A percentile compares a stretch with the other conserved stretches of the same genome.
Evolutionary conservation across 1,284 basidiomycete genomes (phyloP).

Genomic region (Polyporus tsugae): DNA sequence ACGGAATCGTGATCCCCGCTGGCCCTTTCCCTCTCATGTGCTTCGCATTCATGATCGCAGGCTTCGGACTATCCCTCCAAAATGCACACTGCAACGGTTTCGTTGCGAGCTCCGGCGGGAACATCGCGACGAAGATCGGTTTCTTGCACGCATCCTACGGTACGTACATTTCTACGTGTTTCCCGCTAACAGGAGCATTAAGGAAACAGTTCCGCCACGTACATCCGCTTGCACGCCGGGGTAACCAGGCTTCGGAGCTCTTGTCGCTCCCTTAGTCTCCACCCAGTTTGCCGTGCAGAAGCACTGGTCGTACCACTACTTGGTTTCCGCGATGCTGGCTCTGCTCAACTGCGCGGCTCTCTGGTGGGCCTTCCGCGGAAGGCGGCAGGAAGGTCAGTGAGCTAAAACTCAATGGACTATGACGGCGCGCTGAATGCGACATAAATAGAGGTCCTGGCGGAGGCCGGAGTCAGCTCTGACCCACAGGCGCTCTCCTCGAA

Average conservation of each 20-base stretch:
- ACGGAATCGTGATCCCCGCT: constrained; percentile 62
- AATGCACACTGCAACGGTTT: constrained; percentile 64
- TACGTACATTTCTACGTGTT: constrained; percentile 5
- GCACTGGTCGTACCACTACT: constrained; percentile 70
- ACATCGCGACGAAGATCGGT: constrained; percentile 62
- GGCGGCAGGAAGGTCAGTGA: constrained; percentile 56
- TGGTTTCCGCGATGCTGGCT: constrained; percentile 63
- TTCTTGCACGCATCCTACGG: constrained; percentile 60
- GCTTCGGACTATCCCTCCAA: constrained; percentile 67
- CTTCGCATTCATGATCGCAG: constrained; percentile 64
- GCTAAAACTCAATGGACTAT: too few relatives aligned
- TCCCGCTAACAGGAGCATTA: neutral
- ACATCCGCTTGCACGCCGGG: neutral
- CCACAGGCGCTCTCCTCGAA: constrained; percentile 48
- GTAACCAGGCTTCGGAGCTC: constrained; percentile 61
- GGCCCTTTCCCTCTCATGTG: constrained; percentile 75
- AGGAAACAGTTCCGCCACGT: neutral
- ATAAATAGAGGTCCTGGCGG: constrained; percentile 32
- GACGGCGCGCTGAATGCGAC: neutral
- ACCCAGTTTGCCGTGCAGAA: constrained; percentile 64
- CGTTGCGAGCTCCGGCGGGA: constrained; percentile 53
- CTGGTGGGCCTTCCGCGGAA: constrained; percentile 59
- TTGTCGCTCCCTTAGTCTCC: constrained; percentile 64
- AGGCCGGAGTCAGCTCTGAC: constrained; percentile 49
- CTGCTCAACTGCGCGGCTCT: constrained; percentile 54